Evolutionary conservation across 768 basidiomycete genomes (phyloP).

Genomic region (Lactarius vividus): DNA sequence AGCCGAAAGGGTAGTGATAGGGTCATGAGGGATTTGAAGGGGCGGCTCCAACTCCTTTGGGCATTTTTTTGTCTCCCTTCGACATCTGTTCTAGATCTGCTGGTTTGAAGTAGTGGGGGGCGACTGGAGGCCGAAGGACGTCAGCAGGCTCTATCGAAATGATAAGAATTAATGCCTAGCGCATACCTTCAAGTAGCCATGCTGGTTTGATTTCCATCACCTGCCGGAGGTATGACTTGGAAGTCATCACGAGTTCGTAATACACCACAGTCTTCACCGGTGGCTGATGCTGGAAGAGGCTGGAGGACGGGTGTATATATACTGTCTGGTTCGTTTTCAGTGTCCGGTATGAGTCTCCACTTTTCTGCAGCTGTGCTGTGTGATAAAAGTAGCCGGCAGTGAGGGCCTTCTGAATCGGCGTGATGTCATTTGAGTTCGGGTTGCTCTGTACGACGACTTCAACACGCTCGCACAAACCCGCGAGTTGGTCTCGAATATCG

Average conservation of each 20-base stretch:
- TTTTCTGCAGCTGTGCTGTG: slow-evolving; percentile 89
- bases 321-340: slow-evolving; percentile 96
- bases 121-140: slow-evolving; percentile 50
- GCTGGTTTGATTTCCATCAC: slow-evolving; percentile 97
- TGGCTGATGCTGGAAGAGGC: slow-evolving; percentile 93
- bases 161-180: neutral
- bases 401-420: slow-evolving; percentile 91
- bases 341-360: slow-evolving; percentile 95
- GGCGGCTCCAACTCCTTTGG: slow-evolving; percentile 57
- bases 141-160: slow-evolving; percentile 20
- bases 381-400: slow-evolving; percentile 97
- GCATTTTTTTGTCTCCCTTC: slow-evolving; percentile 89
- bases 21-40: slow-evolving; percentile 20
- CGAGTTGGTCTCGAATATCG: slow-evolving; percentile 94
- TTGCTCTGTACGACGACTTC: slow-evolving; percentile 87
- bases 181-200: slow-evolving; percentile 88
- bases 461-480: slow-evolving; percentile 93
- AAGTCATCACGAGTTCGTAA: slow-evolving; percentile 96
- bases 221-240: slow-evolving; percentile 97
- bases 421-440: slow-evolving; percentile 90
- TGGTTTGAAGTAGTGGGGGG: slow-evolving; percentile 93
- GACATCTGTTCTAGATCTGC: slow-evolving; percentile 79
- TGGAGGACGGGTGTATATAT: slow-evolving; percentile 94
- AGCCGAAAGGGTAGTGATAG: slow-evolving; percentile 2
- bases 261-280: slow-evolving; percentile 88